A percentile compares a stretch with the other conserved stretches of the same genome.
phyloP scores from a whole-genome alignment of 1,284 basidiomycete genomes.

The Fomes fomentarius region DNA sequence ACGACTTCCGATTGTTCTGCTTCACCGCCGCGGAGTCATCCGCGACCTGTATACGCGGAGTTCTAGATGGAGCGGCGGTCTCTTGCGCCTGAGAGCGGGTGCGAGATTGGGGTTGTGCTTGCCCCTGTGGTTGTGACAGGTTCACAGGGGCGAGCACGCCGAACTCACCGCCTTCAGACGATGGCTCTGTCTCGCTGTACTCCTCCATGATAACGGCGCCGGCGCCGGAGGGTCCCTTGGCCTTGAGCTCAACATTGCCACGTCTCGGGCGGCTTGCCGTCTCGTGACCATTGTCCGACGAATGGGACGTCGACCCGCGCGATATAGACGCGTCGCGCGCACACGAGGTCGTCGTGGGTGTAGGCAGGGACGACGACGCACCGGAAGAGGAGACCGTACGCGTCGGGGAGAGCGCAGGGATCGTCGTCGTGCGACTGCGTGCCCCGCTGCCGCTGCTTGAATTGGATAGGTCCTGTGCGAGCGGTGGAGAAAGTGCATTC shows the following conservation, averaged over 20 bases:
- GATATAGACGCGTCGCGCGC: slow-evolving; percentile 22
- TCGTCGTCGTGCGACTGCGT: slow-evolving; percentile 13
- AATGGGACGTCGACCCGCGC: slow-evolving; percentile 20
- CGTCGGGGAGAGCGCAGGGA: slow-evolving; percentile 34
- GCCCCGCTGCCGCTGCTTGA: slow-evolving; percentile 7
- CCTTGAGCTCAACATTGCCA: slow-evolving; percentile 2
- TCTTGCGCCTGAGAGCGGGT: neutral
- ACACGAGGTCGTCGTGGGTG: slow-evolving; percentile 29
- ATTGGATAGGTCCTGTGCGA: slow-evolving; percentile 10
- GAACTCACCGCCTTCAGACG: slow-evolving; percentile 18
- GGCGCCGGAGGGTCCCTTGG: slow-evolving; percentile 1
- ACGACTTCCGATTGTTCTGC: slow-evolving; percentile 21
- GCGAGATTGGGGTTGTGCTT: too few species aligned
- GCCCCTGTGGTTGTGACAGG: too few species aligned
- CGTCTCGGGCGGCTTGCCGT: neutral
- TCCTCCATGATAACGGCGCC: slow-evolving; percentile 15
- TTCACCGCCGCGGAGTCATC: slow-evolving; percentile 13
- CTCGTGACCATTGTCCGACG: slow-evolving; percentile 19
- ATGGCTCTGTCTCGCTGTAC: slow-evolving; percentile 21
- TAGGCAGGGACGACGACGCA: slow-evolving; percentile 25
- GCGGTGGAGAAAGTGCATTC: slow-evolving; percentile 14
- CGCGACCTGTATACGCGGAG: slow-evolving; percentile 4
- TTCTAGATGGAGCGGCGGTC: neutral
- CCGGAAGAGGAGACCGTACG: slow-evolving; percentile 29
- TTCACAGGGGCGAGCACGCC: neutral